These are phyloP conservation scores for Ascocoryne sarcoides DNA, from an alignment of 2,329 filamentous ascomycete species.

Conservation along the genomic window DNA sequence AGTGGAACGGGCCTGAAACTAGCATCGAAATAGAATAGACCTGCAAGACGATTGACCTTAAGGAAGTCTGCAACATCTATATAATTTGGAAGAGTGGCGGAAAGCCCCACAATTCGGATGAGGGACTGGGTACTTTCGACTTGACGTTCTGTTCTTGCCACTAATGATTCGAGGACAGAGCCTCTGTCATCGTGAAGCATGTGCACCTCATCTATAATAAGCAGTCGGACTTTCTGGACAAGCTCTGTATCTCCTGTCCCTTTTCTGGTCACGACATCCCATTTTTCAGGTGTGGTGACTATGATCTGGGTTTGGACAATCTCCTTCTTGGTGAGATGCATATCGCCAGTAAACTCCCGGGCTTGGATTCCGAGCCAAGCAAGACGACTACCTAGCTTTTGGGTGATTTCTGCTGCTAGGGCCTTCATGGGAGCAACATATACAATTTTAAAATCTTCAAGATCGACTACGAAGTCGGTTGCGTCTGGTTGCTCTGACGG, in stretches of 20 bases:
- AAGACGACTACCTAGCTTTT: conserved; percentile 83
- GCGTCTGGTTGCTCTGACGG: conserved; percentile 66
- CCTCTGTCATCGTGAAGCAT: conserved; percentile 98
- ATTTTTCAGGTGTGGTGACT: conserved; percentile 97
- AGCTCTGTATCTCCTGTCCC: conserved; percentile 95
- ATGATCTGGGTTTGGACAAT: conserved; percentile 96
- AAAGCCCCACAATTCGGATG: conserved; percentile 92
- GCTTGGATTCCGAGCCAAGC: conserved; percentile 90
- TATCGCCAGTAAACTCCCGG: conserved; percentile 92
- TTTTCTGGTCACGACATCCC: conserved; percentile 97
- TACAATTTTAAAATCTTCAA: conserved; percentile 93
- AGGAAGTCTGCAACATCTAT: conserved; percentile 95
- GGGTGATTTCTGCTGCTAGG: conserved; percentile 88
- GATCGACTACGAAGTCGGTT: conserved; percentile 71
- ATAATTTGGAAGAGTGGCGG: conserved; percentile 92
- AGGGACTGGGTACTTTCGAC: conserved; percentile 97
- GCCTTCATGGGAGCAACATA: conserved; percentile 99
- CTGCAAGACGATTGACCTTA: conserved; percentile 86
- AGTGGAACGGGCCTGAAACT: conserved; percentile 94
- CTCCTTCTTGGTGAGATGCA: conserved; percentile 96
- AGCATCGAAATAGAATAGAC: conserved; percentile 92
- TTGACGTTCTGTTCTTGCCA: conserved; percentile 88
- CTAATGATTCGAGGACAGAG: conserved; percentile 89
- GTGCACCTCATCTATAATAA: conserved; percentile 98
- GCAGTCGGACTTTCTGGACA: conserved; percentile 88